phyloP scores from a whole-genome alignment of 495 filamentous ascomycete species.

The Neurospora africana region DNA sequence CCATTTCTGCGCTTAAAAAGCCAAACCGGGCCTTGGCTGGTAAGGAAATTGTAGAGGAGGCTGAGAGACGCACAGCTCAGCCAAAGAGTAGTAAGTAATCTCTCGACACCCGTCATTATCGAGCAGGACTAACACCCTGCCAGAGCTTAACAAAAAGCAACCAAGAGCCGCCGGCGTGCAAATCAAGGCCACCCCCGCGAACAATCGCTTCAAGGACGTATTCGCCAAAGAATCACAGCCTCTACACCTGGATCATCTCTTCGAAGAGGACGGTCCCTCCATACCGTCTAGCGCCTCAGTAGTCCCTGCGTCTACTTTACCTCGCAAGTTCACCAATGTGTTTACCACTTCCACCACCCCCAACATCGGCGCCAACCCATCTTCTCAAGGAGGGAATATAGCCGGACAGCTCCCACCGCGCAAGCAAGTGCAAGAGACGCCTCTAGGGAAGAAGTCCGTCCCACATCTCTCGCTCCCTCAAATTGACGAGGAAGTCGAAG shows the following conservation, averaged over 20 bases:
- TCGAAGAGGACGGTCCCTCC: constrained; percentile 9
- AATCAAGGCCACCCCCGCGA: constrained; percentile 69
- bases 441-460: not conserved
- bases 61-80: constrained; percentile 45
- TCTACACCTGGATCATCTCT: not conserved
- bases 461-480: not conserved
- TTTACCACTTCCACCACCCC: constrained; percentile 1
- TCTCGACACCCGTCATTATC: not conserved
- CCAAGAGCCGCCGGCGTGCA: constrained; percentile 50
- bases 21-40: constrained; percentile 75
- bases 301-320: constrained; percentile 27
- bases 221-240: constrained; percentile 15
- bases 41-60: constrained; percentile 59
- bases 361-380: not conserved
- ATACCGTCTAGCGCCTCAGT: constrained; percentile 21
- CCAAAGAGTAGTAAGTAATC: constrained; percentile 26
- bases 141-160: constrained; percentile 56
- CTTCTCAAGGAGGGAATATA: not conserved
- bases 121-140: constrained; percentile 15
- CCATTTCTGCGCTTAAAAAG: constrained; percentile 73
- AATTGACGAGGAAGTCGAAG: not conserved
- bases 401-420: not conserved
- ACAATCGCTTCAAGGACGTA: constrained; percentile 40
- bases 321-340: constrained; percentile 23
- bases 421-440: not conserved